Evolutionary conservation across 2,329 filamentous ascomycete genomes (phyloP), one percentile per base, ranked within the genome.

Genomic region (Fusarium austroafricanum): DNA sequence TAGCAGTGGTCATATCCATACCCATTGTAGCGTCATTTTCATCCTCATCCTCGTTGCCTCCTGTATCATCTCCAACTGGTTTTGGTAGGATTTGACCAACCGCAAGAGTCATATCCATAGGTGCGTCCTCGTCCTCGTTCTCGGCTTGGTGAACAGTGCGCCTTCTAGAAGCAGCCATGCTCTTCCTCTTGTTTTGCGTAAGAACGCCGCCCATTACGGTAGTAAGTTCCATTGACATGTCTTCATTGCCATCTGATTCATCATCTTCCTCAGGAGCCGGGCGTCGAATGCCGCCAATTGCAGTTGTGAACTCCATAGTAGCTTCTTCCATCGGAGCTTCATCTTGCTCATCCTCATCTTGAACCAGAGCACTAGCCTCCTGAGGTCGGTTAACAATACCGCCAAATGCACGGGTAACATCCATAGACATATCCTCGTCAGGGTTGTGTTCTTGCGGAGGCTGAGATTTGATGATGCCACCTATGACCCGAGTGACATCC

Each of bases 341-440:
- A 20, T 76, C 65, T 60, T 73, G 73, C 37, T 67, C 68, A 54
- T 71, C 53, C 20, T 68, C 76, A 17, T 79, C 77, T 38, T 53
- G 63, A 57, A 57, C 15, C 29, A 54, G n/a, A 31, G 35, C 20
- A n/a, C 33, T 42, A 15, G 49, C 18, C 35, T 62, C 68, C 31
- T 43, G 40, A 15, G 46, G 52, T 47, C 66, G 71, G 9, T 52
- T 81, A 20, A 97, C 79, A 54, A 98, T 97, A 5, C 90, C 87
- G 10, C 95, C 95, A 53, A 97, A 83, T 12, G 88, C 92, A 53
- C 88, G 89, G 2, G 95, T 97, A 12, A 97, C 92, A 72, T 98
- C 95, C 95, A 98, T 97, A 21, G 93, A 96, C 84, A 96, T 90
- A 38, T 94, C 92, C 66, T 88, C 86, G 20, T 86, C 84, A 31